Evolutionary conservation across 2,329 filamentous ascomycete genomes (phyloP).

Genomic region (Colletotrichum sp.): DNA sequence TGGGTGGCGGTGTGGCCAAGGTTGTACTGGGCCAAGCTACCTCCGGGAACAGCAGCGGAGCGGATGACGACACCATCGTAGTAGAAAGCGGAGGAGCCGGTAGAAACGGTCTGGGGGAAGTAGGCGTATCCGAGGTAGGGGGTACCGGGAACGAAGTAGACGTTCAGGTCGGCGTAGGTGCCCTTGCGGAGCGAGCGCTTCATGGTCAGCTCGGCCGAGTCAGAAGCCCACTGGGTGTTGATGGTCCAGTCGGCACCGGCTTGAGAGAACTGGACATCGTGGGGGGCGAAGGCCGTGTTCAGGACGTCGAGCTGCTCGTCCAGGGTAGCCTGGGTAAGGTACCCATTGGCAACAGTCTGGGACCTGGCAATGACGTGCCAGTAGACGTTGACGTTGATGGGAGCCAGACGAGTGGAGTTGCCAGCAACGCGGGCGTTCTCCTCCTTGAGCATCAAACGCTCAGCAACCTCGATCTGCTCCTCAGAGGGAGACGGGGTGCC

Average conservation of each 20-base stretch:
- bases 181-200: constrained; percentile 49
- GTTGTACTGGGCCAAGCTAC: constrained; percentile 37
- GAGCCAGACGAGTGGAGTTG: constrained; percentile 25
- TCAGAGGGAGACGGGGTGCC: constrained; percentile 10
- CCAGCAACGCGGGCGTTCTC: constrained; percentile 11
- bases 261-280: constrained; percentile 50
- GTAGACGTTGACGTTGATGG: constrained; percentile 42
- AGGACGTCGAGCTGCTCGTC: constrained; percentile 46
- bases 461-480: constrained; percentile 11
- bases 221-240: constrained; percentile 51
- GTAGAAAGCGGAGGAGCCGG: constrained; percentile 36
- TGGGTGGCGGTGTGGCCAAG: constrained; percentile 39
- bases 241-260: constrained; percentile 48
- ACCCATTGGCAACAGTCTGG: constrained; percentile 33
- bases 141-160: constrained; percentile 49
- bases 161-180: constrained; percentile 46
- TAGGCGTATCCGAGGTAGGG: constrained; percentile 50
- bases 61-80: constrained; percentile 45
- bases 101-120: constrained; percentile 38
- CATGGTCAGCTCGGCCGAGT: constrained; percentile 45
- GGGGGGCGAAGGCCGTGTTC: constrained; percentile 48
- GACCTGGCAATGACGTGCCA: constrained; percentile 40
- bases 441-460: constrained; percentile 11
- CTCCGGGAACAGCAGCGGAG: constrained; percentile 40
- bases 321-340: constrained; percentile 36